Evolutionary conservation across 108 stramenopile genomes (phyloP), one percentile per base, ranked within the genome.

Genomic region (Pseudonitzschia pungens): DNA sequence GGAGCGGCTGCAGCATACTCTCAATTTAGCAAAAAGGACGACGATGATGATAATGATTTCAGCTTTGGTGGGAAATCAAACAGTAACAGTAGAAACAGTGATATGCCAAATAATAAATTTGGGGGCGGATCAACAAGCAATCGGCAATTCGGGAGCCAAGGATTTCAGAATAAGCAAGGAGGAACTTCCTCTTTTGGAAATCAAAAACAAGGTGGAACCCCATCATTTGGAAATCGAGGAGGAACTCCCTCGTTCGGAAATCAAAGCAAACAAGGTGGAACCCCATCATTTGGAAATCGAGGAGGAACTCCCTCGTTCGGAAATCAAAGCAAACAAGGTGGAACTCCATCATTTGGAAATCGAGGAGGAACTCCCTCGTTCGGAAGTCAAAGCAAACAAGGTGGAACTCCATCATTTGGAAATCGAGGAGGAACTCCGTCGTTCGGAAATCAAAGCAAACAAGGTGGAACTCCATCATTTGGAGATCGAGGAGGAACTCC

Each of bases 201-300:
- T 18, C 64, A 62, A 62, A 36, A 62, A 62, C 60, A 65, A 65
- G 64, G 64, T 16, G 40, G 12, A 40, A 41, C 64, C 18, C 64
- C 64, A 18, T 65, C 64, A 5, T 65, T 65, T 65, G 64, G 64
- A 40, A 43, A 43, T 40, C 41, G 18, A 20, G 15, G 64, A 22
- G 40, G 40, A 43, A 59, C 58, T 31, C 4, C 58, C 15, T 59
- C 58, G 22, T 59, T 59, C 24, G 58, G 58, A 20, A 36, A 43
- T 7, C 31, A 41, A 20, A 20, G 8, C n/a, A 65, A 65, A 20
- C 64, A 65, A 65, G 42, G 64, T 16, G 40, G 22, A 24, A 41
- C 64, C 16, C 42, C 64, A 16, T 65, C 64, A 65, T 65, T 65
- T 43, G 64, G 64, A 65, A 65, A 65, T 24, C 64, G 18, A 65